Base-by-base conservation (phyloP, 345 rosid species). In the Stellera chamaejasme region DNA sequence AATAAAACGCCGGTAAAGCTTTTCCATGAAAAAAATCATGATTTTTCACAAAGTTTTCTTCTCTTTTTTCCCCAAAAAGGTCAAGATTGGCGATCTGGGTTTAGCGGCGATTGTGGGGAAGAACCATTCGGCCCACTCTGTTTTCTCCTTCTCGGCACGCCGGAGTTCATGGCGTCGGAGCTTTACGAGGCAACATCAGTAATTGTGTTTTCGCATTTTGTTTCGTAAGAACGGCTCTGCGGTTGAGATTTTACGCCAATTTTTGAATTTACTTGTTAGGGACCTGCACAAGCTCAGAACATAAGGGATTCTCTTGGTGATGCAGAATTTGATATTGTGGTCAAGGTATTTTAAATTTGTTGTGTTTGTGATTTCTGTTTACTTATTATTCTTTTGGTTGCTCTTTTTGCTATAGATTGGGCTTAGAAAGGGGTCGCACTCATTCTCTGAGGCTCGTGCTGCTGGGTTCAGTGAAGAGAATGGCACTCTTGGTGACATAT, bases 221-320 rank as follows among this genome's bases (percentile, higher is more conserved):
- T 3, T 32, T 32, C 5, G 7, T 3, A 3, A 32, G 5, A 7
- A 3, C 7, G 39, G 5, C 7, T 4, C 39, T 32, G 39, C 5
- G 7, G 39, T 32, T 7, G n/a, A n/a, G n/a, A n/a, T 32, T 32
- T 7, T 32, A 32, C 39, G 3, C 5, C 3, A 4, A 32, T n/a
- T 32, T 32, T 32, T 7, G 5, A 32, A 32, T 0, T 1, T 32
- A n/a, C 7, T 32, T 32, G 7, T 15, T 50, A 87, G 98, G 94
- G 89, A 19, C 97, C 97, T 69, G 97, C 97, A 48, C 97, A 90
- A 79, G 97, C 94, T 55, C 96, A 90, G 70, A 90, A 85, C 61
- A 65, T 90, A 67, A 84, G 90, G 72, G 97, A 90, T 76, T 90
- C 97, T 45, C 87, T 90, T 50, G 84, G 72, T 25, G 97, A 90